Conservation (phyloP, 2,329 filamentous ascomycete species). For the Colletotrichum godetiae region DNA sequence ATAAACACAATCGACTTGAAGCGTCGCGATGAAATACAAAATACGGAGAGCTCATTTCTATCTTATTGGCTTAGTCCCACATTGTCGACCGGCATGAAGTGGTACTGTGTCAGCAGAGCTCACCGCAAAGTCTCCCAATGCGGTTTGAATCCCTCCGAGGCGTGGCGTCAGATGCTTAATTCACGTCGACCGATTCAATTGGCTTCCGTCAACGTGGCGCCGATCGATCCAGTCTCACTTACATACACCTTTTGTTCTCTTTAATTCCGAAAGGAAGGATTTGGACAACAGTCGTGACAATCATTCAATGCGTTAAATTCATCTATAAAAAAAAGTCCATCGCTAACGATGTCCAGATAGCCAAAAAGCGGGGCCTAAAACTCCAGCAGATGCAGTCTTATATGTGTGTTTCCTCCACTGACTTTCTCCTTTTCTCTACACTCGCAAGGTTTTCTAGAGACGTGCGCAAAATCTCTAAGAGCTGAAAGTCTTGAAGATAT, state of each 20-base stretch:
- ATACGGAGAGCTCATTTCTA: background rate
- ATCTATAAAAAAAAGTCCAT: constrained; percentile 23
- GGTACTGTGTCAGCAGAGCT: background rate
- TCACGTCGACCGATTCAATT: background rate
- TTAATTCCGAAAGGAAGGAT: too few species aligned
- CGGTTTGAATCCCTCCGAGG: background rate
- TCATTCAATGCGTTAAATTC: constrained; percentile 32
- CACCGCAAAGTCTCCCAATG: background rate
- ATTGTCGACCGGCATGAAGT: background rate
- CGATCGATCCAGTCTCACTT: background rate
- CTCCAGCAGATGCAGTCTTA: constrained; percentile 19
- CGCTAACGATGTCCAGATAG: constrained; percentile 7
- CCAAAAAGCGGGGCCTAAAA: background rate
- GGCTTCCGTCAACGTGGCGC: background rate
- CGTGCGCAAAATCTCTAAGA: constrained; percentile 47
- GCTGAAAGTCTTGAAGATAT: constrained; percentile 74
- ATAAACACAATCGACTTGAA: background rate
- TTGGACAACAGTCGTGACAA: background rate
- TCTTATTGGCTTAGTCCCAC: background rate
- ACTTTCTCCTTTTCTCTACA: background rate
- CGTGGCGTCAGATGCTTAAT: constrained; percentile 16
- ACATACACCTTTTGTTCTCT: background rate
- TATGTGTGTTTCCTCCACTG: background rate
- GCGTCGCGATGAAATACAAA: background rate
- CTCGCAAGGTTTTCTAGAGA: background rate